phyloP scores from a whole-genome alignment of 306 rosid genomes.

The Delonix regia region DNA sequence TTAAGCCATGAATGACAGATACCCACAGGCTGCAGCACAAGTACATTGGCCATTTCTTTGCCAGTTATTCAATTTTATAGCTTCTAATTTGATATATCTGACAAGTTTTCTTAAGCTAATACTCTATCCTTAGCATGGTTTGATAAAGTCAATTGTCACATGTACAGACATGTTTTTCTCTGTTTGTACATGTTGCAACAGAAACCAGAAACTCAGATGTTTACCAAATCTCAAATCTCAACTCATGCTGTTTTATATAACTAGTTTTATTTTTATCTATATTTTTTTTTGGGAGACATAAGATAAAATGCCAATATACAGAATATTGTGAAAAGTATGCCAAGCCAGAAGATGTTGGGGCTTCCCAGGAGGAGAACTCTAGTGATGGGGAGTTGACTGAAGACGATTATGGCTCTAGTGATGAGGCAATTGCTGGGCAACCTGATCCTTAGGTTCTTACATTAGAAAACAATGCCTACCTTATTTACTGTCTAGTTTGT shows the following conservation, averaged over 20 bases:
- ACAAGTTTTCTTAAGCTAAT: background rate
- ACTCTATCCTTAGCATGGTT: slow-evolving; percentile 6
- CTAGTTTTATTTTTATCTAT: slow-evolving; percentile 20
- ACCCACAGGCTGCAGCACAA: slow-evolving; percentile 18
- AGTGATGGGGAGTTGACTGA: slow-evolving; percentile 83
- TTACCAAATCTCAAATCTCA: slow-evolving; percentile 17
- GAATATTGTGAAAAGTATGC: slow-evolving; percentile 84
- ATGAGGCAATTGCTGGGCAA: slow-evolving; percentile 64
- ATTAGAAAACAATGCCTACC: slow-evolving; percentile 34
- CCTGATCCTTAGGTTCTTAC: slow-evolving; percentile 64
- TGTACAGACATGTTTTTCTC: background rate
- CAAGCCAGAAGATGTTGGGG: slow-evolving; percentile 73
- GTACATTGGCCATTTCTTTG: slow-evolving; percentile 27
- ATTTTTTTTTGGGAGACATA: slow-evolving; percentile 14
- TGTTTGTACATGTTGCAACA: background rate
- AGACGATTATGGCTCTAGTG: slow-evolving; percentile 71
- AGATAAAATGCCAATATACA: slow-evolving; percentile 29
- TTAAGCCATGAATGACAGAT: slow-evolving; percentile 8
- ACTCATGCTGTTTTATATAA: slow-evolving; percentile 6
- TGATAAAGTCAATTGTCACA: background rate
- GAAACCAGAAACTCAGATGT: slow-evolving; percentile 28
- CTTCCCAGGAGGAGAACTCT: slow-evolving; percentile 57
- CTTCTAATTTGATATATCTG: slow-evolving; percentile 1
- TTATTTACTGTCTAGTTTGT: slow-evolving; percentile 42
- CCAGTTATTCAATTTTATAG: slow-evolving; percentile 10